phyloP scores from a whole-genome alignment of 2,329 filamentous ascomycete genomes.

The Akanthomyces muscarius region DNA sequence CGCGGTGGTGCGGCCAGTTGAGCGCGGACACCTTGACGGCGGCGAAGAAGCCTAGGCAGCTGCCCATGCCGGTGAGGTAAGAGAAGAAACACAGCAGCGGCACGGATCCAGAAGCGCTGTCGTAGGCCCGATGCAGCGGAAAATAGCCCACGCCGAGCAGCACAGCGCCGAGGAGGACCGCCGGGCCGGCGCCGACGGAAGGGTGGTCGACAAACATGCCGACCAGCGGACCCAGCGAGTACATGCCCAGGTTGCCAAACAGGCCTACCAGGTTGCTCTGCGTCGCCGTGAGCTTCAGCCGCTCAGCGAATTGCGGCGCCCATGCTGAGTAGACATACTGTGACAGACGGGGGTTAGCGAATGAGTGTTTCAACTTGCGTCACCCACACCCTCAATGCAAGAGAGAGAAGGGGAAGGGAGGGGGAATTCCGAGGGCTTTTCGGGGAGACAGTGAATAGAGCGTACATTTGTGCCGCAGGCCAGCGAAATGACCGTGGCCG shows the following conservation, averaged over 20 bases:
- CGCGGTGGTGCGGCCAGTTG: conserved; percentile 87
- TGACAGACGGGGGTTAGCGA: background rate
- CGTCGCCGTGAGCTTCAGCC: conserved; percentile 82
- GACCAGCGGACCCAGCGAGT: conserved; percentile 81
- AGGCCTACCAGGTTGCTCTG: conserved; percentile 86
- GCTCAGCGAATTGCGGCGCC: conserved; percentile 91
- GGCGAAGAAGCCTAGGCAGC: conserved; percentile 85
- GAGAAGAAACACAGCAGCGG: conserved; percentile 72
- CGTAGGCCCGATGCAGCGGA: conserved; percentile 75
- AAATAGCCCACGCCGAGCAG: conserved; percentile 78
- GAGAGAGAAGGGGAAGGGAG: background rate
- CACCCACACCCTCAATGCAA: background rate
- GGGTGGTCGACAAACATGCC: conserved; percentile 81
- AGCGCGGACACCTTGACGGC: conserved; percentile 82
- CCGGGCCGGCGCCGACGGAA: conserved; percentile 64
- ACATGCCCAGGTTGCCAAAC: conserved; percentile 91
- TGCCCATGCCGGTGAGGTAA: conserved; percentile 81
- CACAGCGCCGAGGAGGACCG: conserved; percentile 70
- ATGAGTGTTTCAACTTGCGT: conserved; percentile 5
- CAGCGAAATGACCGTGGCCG: conserved; percentile 78
- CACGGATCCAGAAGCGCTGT: conserved; percentile 59
- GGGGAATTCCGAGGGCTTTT: background rate
- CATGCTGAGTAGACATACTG: conserved; percentile 98
- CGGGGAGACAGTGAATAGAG: conserved; percentile 16
- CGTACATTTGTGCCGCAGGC: conserved; percentile 90